These are phyloP conservation scores for Thalassiosira ordinaria DNA, from an alignment of 352 stramenopile species.

Conservation along the genomic window DNA sequence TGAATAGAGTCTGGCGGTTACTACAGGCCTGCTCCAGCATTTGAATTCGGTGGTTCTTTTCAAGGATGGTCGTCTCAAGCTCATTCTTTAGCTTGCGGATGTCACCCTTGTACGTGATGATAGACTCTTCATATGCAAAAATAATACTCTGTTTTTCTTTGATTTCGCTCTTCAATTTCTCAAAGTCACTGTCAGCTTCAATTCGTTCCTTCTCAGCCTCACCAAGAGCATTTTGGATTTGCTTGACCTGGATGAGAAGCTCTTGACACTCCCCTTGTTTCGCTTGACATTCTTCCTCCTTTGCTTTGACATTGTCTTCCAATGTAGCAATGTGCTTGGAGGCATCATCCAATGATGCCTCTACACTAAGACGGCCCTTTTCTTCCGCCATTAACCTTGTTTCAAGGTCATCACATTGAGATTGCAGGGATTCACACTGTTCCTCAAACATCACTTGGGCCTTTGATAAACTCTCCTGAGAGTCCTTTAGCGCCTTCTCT, in stretches of 20 bases:
- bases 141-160: constrained; percentile 40
- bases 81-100: constrained; percentile 47
- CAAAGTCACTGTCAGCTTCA: constrained; percentile 33
- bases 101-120: constrained; percentile 45
- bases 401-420: constrained; percentile 23
- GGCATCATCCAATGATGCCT: constrained; percentile 43
- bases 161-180: constrained; percentile 38
- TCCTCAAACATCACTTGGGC: constrained; percentile 29
- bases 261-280: constrained; percentile 50
- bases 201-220: constrained; percentile 32
- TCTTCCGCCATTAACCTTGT: constrained; percentile 27
- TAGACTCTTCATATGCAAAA: constrained; percentile 50
- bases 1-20: constrained; percentile 45
- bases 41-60: constrained; percentile 55
- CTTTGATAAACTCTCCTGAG: constrained; percentile 17
- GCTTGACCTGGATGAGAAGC: constrained; percentile 37
- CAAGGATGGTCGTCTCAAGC: constrained; percentile 31
- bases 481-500: constrained; percentile 45
- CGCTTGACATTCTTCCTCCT: constrained; percentile 43
- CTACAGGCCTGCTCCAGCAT: constrained; percentile 45
- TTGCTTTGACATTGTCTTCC: constrained; percentile 33
- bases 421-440: constrained; percentile 20
- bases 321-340: constrained; percentile 28
- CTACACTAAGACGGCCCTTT: constrained; percentile 9
- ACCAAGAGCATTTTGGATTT: constrained; percentile 42